Conservation (phyloP, 805 yeast genomes). For the Candida michaelii region DNA sequence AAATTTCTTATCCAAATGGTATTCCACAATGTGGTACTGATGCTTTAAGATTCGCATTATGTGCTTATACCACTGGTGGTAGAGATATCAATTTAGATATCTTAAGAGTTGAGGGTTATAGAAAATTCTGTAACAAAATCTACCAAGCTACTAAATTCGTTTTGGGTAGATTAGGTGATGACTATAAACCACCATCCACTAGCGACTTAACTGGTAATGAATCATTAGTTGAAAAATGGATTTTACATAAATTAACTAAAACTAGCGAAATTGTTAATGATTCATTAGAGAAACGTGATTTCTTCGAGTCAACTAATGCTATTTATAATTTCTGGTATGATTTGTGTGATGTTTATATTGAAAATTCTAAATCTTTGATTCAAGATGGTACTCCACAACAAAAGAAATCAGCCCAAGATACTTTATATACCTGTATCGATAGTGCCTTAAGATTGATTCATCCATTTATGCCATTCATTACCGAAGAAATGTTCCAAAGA, state of each 20-base stretch:
- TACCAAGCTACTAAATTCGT: slow-evolving; percentile 98
- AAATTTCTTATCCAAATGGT: slow-evolving; percentile 89
- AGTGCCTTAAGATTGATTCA: slow-evolving; percentile 89
- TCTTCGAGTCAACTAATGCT: slow-evolving; percentile 81
- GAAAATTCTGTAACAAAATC: slow-evolving; percentile 99
- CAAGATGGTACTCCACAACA: slow-evolving; percentile 87
- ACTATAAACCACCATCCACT: slow-evolving; percentile 75
- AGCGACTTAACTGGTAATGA: slow-evolving; percentile 70
- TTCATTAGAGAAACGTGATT: slow-evolving; percentile 79
- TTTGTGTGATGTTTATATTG: slow-evolving; percentile 96
- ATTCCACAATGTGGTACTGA: slow-evolving; percentile 99
- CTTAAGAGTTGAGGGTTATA: slow-evolving; percentile 95
- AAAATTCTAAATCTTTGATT: slow-evolving; percentile 90
- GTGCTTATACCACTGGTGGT: slow-evolving; percentile 98
- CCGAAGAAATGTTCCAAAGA: slow-evolving; percentile 99
- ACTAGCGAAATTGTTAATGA: slow-evolving; percentile 65
- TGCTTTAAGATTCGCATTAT: slow-evolving; percentile 94
- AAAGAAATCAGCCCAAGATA: slow-evolving; percentile 87
- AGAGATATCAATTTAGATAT: slow-evolving; percentile 96
- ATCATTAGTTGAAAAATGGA: slow-evolving; percentile 95
- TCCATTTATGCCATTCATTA: slow-evolving; percentile 96
- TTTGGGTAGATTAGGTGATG: slow-evolving; percentile 86
- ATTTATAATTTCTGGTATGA: slow-evolving; percentile 96
- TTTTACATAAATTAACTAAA: slow-evolving; percentile 76
- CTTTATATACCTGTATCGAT: slow-evolving; percentile 89